Percentiles rank a stretch among this genome's conserved stretches.
phyloP scores from a whole-genome alignment of 2,329 filamentous ascomycete species.

The Arthrobotrys musiformis region DNA sequence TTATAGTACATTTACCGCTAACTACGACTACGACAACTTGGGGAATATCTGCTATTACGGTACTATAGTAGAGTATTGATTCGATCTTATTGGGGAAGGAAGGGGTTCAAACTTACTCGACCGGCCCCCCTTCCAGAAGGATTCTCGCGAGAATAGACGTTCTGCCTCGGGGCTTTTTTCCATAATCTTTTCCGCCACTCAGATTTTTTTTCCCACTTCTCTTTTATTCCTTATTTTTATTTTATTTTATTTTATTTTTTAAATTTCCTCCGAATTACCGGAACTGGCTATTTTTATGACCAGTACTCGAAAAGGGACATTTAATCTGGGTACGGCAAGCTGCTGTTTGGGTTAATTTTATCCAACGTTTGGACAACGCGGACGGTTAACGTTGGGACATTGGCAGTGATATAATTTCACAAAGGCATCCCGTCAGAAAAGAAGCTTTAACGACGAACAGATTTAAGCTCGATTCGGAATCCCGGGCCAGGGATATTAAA shows the following conservation, averaged over 20 bases:
- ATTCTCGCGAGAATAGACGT: neutral
- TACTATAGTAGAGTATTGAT: no score
- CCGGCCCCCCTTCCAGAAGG: slow-evolving; percentile 22
- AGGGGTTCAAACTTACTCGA: neutral
- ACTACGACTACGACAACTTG: neutral
- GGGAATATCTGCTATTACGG: no score
- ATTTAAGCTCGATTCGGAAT: slow-evolving; percentile 34
- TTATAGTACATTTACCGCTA: neutral
- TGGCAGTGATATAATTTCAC: slow-evolving; percentile 18
- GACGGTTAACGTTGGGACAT: no score
- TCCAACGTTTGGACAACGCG: slow-evolving; percentile 21
- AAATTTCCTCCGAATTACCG: no score
- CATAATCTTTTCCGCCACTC: neutral
- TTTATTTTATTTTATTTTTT: neutral
- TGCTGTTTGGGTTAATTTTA: neutral
- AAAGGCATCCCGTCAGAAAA: neutral
- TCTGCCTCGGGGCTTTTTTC: slow-evolving; percentile 12
- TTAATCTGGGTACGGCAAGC: neutral
- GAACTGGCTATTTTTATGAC: neutral
- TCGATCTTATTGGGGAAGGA: neutral
- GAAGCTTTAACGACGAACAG: neutral
- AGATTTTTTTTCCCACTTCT: neutral
- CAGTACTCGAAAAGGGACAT: neutral
- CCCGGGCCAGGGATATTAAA: slow-evolving; percentile 15
- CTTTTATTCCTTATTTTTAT: neutral